These are phyloP conservation scores for Tuctoria greenei DNA, from an alignment of 176 grass and related monocot species.

Conservation along the genomic window DNA sequence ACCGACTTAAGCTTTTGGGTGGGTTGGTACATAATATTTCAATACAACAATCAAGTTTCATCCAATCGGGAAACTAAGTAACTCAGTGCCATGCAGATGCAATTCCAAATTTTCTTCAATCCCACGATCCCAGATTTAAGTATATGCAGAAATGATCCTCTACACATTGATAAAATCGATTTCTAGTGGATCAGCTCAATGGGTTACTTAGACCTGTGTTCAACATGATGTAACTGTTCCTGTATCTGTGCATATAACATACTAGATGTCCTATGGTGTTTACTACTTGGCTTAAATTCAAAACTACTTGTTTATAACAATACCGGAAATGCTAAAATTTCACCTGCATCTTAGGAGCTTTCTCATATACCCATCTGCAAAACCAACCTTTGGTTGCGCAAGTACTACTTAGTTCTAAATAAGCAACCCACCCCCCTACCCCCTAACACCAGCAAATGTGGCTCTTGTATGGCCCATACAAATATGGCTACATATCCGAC, in stretches of 20 bases:
- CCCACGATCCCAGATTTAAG: background rate
- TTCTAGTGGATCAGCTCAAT: background rate
- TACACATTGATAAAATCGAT: background rate
- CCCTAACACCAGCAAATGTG: no score
- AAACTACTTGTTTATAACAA: background rate
- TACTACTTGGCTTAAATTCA: constrained; percentile 15
- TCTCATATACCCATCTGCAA: no score
- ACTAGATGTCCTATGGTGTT: background rate
- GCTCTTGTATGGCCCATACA: background rate
- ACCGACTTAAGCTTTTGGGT: background rate
- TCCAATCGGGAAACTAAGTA: background rate
- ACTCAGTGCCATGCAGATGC: background rate
- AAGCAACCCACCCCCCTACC: no score
- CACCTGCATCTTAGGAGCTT: no score
- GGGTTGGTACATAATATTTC: background rate
- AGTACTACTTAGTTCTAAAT: no score
- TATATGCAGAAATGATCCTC: background rate
- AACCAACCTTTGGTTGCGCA: no score
- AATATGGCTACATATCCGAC: background rate
- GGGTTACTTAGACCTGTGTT: constrained; percentile 4
- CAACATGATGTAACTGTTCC: background rate
- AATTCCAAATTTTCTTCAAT: background rate
- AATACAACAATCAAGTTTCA: background rate
- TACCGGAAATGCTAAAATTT: background rate
- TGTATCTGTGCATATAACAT: background rate